A percentile compares a stretch with the other conserved stretches of the same genome.
These are phyloP conservation scores for Collybia sordida DNA, from an alignment of 768 basidiomycete species.

Conservation along the genomic window DNA sequence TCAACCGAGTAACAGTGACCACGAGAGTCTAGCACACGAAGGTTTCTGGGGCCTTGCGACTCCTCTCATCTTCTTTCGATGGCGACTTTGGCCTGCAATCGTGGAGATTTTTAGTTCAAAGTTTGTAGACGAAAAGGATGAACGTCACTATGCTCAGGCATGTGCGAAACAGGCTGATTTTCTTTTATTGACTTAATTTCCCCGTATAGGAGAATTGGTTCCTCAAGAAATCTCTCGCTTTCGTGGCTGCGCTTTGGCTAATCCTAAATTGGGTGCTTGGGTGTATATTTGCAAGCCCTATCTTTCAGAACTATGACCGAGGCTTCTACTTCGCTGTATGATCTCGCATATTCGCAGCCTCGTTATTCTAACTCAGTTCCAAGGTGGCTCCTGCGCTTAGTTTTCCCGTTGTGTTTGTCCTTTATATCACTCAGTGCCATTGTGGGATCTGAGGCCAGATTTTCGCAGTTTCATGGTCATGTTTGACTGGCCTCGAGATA, in stretches of 20 bases:
- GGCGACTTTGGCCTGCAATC: slow-evolving; percentile 55
- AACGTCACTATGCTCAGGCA: slow-evolving; percentile 44
- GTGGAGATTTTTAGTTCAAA: slow-evolving; percentile 58
- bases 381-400: slow-evolving; percentile 49
- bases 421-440: background rate
- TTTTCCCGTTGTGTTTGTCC: slow-evolving; percentile 53
- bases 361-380: background rate
- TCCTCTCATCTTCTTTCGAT: slow-evolving; percentile 47
- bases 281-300: slow-evolving; percentile 44
- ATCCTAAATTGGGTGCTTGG: slow-evolving; percentile 71
- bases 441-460: background rate
- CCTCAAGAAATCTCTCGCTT: slow-evolving; percentile 60
- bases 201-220: slow-evolving; percentile 67
- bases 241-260: slow-evolving; percentile 65
- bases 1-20: slow-evolving; percentile 29
- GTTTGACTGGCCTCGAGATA: slow-evolving; percentile 71
- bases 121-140: slow-evolving; percentile 57
- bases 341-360: slow-evolving; percentile 8
- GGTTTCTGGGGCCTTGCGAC: slow-evolving; percentile 33
- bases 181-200: slow-evolving; percentile 1
- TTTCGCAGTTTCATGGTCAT: slow-evolving; percentile 52
- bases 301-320: slow-evolving; percentile 48
- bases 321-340: slow-evolving; percentile 58
- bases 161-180: background rate
- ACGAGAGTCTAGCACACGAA: slow-evolving; percentile 32